Evolutionary conservation across 495 filamentous ascomycete species (phyloP), one percentile per base, ranked within the genome.

Genomic region (Aspergillus baeticus): DNA sequence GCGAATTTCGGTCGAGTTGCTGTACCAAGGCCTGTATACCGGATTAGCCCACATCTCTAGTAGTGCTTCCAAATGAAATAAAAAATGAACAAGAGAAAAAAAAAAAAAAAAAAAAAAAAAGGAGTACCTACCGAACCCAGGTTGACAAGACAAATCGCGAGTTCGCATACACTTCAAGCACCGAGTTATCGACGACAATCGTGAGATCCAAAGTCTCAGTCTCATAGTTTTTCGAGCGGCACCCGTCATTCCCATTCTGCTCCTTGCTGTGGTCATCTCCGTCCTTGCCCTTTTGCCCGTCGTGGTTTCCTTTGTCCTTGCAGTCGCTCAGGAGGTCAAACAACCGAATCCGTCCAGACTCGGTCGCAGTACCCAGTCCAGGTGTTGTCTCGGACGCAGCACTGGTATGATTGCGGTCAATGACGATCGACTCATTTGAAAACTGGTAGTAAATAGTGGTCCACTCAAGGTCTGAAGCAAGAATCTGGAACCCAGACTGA

Each of bases 371-470:
- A 31, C 33, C 49, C n/a, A 65, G 59, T 13, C 63, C 63, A 20
- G 22, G 13, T n/a, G 59, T 65, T 0, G 63, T 62, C 17, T 49
- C 21, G 0, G 63, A 21, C 0, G 63, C 63, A 10, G 63, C 63
- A 36, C 63, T 65, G 38, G 63, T 65, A 26, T 60, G 53, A 29
- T 45, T 58, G 34, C 63, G 52, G 11, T 65, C 59, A 11, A 65
- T 23, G 20, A 65, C 54, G n/a, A 65, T 51, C 18, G 63, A 65
- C 33, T 65, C 63, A 10, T 65, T 65, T 1, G 59, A 59, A 50
- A 65, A 65, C 51, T 65, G 63, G 50, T 65, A 65, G 34, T 62
- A 65, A 39, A 65, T 49, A 7, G 33, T 59, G 5, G 63, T 65
- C 14, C 26, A 22, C 21, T 65, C 63, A 22, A 51, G 35, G 7